Conservation (phyloP, 225 moss, liverwort and hornwort species). For the Sphagnum contortum region DNA sequence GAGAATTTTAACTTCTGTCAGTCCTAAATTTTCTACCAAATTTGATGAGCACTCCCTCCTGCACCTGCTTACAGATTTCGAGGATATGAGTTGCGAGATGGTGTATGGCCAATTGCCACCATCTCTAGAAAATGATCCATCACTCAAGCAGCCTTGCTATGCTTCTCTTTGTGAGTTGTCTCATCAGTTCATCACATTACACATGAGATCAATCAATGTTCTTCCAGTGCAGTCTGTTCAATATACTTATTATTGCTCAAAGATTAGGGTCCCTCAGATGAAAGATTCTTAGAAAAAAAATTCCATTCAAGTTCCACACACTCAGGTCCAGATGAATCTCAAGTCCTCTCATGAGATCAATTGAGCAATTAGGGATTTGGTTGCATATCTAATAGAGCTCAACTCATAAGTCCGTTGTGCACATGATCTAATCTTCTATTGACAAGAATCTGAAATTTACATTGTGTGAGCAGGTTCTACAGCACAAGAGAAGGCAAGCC, state of each 20-base stretch:
- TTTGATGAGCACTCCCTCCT: too few relatives aligned
- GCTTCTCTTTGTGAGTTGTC: conserved; percentile 49
- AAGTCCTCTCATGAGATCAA: too few relatives aligned
- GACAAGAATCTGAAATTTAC: too few relatives aligned
- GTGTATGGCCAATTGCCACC: conserved; percentile 59
- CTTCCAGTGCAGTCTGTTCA: too few relatives aligned
- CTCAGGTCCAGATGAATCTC: too few relatives aligned
- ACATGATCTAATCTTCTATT: background rate
- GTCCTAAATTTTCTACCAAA: too few relatives aligned
- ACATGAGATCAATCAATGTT: too few relatives aligned
- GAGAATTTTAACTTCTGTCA: too few relatives aligned
- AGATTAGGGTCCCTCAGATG: background rate
- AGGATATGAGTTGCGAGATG: conserved; percentile 98
- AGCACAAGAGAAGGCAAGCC: conserved; percentile 23
- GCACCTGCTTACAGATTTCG: conserved; percentile 44
- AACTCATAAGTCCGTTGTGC: background rate
- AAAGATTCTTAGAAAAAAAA: background rate
- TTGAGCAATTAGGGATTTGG: too few relatives aligned
- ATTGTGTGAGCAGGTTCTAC: conserved; percentile 12
- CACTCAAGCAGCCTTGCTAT: conserved; percentile 76
- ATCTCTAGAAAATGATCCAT: conserved; percentile 51
- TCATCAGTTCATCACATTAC: background rate
- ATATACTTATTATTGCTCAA: background rate
- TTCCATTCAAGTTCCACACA: too few relatives aligned
- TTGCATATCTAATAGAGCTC: background rate